These are phyloP conservation scores for Botrytis deweyae DNA, from an alignment of 2,329 filamentous ascomycete species.

Conservation along the genomic window DNA sequence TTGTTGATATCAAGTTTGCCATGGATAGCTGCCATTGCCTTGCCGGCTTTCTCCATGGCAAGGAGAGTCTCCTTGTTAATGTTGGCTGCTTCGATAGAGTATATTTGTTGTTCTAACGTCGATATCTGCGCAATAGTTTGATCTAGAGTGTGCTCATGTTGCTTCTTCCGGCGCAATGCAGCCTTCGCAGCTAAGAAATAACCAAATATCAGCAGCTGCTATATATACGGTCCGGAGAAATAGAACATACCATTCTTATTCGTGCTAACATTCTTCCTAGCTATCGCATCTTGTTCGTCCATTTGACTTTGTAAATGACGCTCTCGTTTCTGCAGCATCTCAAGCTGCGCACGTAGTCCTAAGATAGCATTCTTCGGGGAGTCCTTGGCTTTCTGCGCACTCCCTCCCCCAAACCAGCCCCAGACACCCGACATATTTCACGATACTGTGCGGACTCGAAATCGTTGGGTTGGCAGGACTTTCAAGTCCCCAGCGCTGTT, in stretches of 20 bases:
- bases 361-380: slow-evolving; percentile 96
- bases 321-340: slow-evolving; percentile 97
- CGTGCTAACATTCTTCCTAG: slow-evolving; percentile 80
- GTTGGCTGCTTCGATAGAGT: slow-evolving; percentile 95
- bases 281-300: slow-evolving; percentile 84
- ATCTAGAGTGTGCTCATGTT: slow-evolving; percentile 85
- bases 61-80: slow-evolving; percentile 96
- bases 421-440: slow-evolving; percentile 65
- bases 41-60: slow-evolving; percentile 87
- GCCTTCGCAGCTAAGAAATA: slow-evolving; percentile 72
- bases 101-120: slow-evolving; percentile 92
- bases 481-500: slow-evolving; percentile 17
- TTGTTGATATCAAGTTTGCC: slow-evolving; percentile 88
- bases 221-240: not conserved
- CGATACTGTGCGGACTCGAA: slow-evolving; percentile 23
- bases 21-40: slow-evolving; percentile 92
- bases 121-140: slow-evolving; percentile 88
- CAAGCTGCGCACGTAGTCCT: slow-evolving; percentile 79
- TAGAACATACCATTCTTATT: slow-evolving; percentile 81
- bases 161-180: slow-evolving; percentile 91
- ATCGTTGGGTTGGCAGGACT: slow-evolving; percentile 21
- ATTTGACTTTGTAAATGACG: slow-evolving; percentile 89
- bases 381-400: slow-evolving; percentile 84
- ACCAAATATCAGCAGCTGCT: slow-evolving; percentile 1
- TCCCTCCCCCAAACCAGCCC: slow-evolving; percentile 89